Evolutionary conservation across 495 filamentous ascomycete genomes (phyloP).

Genomic region (Neurospora sp.): DNA sequence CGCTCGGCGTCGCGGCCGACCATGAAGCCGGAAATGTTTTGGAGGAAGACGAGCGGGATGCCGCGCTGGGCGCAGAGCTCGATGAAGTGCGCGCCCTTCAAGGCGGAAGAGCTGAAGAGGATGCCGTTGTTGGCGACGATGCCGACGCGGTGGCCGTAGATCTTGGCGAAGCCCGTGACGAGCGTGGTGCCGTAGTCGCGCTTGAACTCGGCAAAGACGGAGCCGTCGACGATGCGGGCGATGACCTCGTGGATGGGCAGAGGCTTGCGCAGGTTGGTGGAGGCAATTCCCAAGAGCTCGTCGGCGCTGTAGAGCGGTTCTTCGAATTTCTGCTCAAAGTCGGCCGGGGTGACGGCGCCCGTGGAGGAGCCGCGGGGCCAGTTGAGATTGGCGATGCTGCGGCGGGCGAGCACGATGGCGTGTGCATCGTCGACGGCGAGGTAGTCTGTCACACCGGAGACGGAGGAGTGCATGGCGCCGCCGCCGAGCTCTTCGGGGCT

Average conservation of each 20-base stretch:
- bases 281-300: slow-evolving; percentile 81
- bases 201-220: slow-evolving; percentile 89
- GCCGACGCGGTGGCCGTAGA: slow-evolving; percentile 84
- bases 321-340: slow-evolving; percentile 19
- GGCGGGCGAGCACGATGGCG: slow-evolving; percentile 74
- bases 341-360: slow-evolving; percentile 2
- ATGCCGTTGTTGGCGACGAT: slow-evolving; percentile 97
- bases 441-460: slow-evolving; percentile 95
- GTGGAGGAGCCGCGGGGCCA: slow-evolving; percentile 43
- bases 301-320: slow-evolving; percentile 75
- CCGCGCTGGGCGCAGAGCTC: slow-evolving; percentile 88
- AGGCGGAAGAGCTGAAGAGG: slow-evolving; percentile 79
- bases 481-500: slow-evolving; percentile 89
- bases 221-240: slow-evolving; percentile 86
- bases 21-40: slow-evolving; percentile 98
- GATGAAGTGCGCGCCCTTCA: slow-evolving; percentile 97
- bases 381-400: slow-evolving; percentile 81
- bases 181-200: slow-evolving; percentile 82
- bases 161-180: slow-evolving; percentile 84
- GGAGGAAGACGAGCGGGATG: slow-evolving; percentile 85
- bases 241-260: slow-evolving; percentile 86
- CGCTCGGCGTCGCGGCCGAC: slow-evolving; percentile 86
- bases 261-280: slow-evolving; percentile 75
- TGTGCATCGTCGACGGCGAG: slow-evolving; percentile 91
- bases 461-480: slow-evolving; percentile 80